phyloP scores from a whole-genome alignment of 78 protist species.

The Bigelowiella natans region DNA sequence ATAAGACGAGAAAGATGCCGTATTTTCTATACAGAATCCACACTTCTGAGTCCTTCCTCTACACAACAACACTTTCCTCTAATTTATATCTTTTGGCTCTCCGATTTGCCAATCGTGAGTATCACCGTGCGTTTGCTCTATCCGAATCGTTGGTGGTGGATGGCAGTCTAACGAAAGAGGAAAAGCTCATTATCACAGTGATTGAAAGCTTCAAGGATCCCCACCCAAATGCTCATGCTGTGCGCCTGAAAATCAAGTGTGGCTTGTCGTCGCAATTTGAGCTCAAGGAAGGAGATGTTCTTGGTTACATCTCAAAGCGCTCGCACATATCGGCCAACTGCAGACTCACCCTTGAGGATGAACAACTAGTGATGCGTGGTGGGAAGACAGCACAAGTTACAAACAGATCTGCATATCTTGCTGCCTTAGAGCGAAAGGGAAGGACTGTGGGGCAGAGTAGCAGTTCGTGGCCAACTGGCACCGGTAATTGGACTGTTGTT shows the following conservation, averaged over 20 bases:
- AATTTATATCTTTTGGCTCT: conserved; percentile 29
- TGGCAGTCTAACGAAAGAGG: neutral
- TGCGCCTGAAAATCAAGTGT: conserved; percentile 36
- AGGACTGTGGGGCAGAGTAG: too few relatives aligned
- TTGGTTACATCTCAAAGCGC: neutral
- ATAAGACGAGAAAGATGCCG: neutral
- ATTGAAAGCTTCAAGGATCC: neutral
- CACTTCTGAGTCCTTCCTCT: conserved; percentile 21
- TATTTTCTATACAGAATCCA: conserved; percentile 25
- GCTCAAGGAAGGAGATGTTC: conserved; percentile 6
- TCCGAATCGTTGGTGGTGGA: conserved; percentile 2
- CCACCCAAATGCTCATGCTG: conserved; percentile 49
- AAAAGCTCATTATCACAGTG: neutral
- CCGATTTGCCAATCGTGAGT: neutral
- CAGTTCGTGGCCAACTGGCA: too few relatives aligned
- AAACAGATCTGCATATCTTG: too few relatives aligned
- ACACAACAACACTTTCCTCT: conserved; percentile 19
- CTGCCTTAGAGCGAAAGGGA: too few relatives aligned
- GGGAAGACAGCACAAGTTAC: neutral
- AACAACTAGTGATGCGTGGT: neutral
- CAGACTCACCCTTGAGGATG: conserved; percentile 1
- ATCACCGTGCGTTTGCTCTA: conserved; percentile 20
- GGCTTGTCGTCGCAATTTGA: too few relatives aligned
- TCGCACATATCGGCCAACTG: neutral
- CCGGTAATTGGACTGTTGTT: too few relatives aligned